These are phyloP conservation scores for Chlorophyllum brunneum DNA, from an alignment of 768 basidiomycete species.

Conservation along the genomic window DNA sequence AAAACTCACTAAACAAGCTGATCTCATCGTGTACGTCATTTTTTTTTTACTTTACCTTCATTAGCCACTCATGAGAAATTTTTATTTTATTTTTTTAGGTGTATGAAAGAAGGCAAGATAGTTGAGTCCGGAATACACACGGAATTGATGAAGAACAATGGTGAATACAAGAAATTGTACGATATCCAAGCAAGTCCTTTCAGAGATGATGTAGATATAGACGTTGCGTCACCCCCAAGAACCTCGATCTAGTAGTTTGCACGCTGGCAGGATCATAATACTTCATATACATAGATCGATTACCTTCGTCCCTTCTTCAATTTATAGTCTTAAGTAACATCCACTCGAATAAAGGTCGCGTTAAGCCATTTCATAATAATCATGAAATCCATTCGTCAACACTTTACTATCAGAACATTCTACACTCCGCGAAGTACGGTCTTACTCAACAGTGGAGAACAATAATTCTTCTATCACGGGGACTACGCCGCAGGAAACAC, in stretches of 20 bases:
- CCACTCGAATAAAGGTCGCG: no score
- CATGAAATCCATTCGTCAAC: no score
- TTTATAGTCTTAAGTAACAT: no score
- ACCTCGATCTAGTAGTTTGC: background rate
- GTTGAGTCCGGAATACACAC: conserved; percentile 39
- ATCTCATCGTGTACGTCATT: conserved; percentile 46
- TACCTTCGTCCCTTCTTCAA: no score
- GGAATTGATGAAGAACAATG: conserved; percentile 29
- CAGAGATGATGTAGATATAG: background rate
- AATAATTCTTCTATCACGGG: no score
- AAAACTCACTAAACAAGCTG: conserved; percentile 44
- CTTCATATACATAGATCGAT: no score
- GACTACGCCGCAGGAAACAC: no score
- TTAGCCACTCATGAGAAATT: background rate
- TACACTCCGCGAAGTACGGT: no score
- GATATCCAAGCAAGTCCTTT: conserved; percentile 34
- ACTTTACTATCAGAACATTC: no score
- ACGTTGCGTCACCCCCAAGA: background rate
- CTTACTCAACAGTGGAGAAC: no score
- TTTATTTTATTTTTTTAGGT: conserved; percentile 23
- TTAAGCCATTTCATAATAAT: no score
- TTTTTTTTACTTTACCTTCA: background rate
- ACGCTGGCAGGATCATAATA: no score
- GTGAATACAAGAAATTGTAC: conserved; percentile 40
- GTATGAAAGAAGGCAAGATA: conserved; percentile 40